Base-by-base conservation (phyloP, 805 yeast genomes). In the Wickerhamiella hasegawae region DNA sequence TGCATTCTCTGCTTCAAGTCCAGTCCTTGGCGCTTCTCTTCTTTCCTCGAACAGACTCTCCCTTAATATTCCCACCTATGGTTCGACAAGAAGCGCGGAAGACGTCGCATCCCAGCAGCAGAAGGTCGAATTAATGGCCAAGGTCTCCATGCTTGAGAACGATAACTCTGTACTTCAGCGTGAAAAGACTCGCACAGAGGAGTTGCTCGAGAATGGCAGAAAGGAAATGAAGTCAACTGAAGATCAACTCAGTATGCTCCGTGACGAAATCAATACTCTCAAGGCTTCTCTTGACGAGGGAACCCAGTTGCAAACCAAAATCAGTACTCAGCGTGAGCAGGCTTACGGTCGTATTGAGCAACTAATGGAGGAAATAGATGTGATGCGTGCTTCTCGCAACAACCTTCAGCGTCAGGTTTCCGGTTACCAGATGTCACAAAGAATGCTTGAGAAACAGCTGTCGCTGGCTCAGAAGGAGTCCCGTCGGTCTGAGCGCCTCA, bases 351-450 rank as follows among this genome's bases (percentile, higher is more conserved):
- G 16, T 34, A 38, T 36, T 28, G 45, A 40, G 36, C 34, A 33
- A 25, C 26, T 34, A 15, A 40, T 36, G 25, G 49, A 45, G 15
- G 46, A 45, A 28, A 32, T 48, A n/a, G 48, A 49, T 22, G 33
- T 41, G 18, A 22, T 36, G 8, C 34, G 38, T 28, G 41, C 47
- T 8, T 48, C 49, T 17, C 44, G 53, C 22, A 47, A 47, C 33
- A 45, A 46, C 27, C 40, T 53, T 27, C 46, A 44, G 35, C 47
- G 47, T 26, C 58, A 54, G 41, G 49, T 54, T 18, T 44, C 38
- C 16, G 57, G 52, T 8, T 47, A 46, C 38, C 46, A 45, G 34
- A 34, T 45, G 15, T 36, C 45, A n/a, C 43, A 51, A 20, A 31
- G 43, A 5, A 46, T 43, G 22, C 33, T 44, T 29, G 55, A 54